Conservation (phyloP, 805 yeast genomes). For the Cyberlindnera americana region DNA sequence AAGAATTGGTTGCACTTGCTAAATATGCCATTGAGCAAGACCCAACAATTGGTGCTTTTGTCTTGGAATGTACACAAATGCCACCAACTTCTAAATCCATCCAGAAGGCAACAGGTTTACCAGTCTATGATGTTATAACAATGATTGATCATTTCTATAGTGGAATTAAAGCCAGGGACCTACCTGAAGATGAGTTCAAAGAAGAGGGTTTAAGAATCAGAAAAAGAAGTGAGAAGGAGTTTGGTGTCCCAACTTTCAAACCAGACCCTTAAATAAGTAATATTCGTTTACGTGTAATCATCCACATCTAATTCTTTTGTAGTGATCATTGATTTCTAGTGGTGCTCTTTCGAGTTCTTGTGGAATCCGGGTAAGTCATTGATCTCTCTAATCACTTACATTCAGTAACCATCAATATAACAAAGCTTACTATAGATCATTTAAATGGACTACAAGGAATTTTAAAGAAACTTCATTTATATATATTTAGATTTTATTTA, state of each 20-base stretch:
- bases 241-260: conserved; percentile 5
- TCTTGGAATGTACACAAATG: conserved; percentile 36
- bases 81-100: conserved; percentile 33
- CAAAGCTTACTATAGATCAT: no score
- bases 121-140: conserved; percentile 32
- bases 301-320: no score
- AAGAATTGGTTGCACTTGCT: conserved; percentile 28
- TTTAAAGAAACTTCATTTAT: no score
- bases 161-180: conserved; percentile 24
- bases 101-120: conserved; percentile 26
- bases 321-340: no score
- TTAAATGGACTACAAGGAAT: no score
- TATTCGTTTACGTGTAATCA: no score
- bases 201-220: conserved; percentile 26
- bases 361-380: no score
- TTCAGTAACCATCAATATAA: no score
- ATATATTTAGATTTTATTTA: no score
- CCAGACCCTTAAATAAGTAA: not conserved
- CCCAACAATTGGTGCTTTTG: conserved; percentile 28
- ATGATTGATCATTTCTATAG: conserved; percentile 33
- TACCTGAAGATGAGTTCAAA: conserved; percentile 22
- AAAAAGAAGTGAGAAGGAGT: conserved; percentile 28
- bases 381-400: no score
- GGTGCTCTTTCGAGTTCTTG: no score
- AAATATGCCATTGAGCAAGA: conserved; percentile 20